Percentiles rank a stretch among this genome's conserved stretches.
phyloP scores from a whole-genome alignment of 805 yeast species.

The Nakazawaea ambrosiae region DNA sequence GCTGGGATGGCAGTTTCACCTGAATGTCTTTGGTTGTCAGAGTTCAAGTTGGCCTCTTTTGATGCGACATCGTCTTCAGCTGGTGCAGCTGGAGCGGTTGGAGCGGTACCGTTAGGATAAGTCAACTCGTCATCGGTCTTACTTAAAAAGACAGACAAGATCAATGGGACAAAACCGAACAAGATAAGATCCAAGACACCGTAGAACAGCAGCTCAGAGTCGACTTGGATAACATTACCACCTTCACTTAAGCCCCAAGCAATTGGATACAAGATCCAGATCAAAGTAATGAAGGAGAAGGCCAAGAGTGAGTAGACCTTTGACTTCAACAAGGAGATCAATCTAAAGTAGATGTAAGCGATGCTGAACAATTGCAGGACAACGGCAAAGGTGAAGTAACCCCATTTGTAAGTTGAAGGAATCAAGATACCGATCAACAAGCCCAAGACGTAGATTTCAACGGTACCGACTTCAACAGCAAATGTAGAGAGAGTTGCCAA shows the following conservation, averaged over 20 bases:
- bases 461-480: constrained; percentile 34
- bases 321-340: constrained; percentile 3
- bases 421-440: constrained; percentile 52
- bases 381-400: constrained; percentile 53
- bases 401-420: constrained; percentile 57
- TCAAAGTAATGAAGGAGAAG: constrained; percentile 20
- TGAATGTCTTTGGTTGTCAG: constrained; percentile 5
- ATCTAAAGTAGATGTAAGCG: constrained; percentile 12
- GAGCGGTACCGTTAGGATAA: constrained; percentile 6
- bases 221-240: constrained; percentile 54
- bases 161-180: constrained; percentile 22
- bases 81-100: too few relatives aligned
- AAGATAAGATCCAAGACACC: constrained; percentile 49
- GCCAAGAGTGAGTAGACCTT: constrained; percentile 7
- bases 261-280: constrained; percentile 45
- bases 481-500: constrained; percentile 29
- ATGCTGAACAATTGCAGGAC: constrained; percentile 34
- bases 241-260: constrained; percentile 54
- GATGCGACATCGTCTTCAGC: too few relatives aligned
- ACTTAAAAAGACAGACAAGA: constrained; percentile 12
- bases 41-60: neutral
- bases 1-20: constrained; percentile 12
- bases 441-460: constrained; percentile 43
- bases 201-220: constrained; percentile 51
- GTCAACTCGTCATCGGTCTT: constrained; percentile 11